A percentile compares a stretch with the other conserved stretches of the same genome.
Evolutionary conservation across 345 rosid genomes (phyloP).

Genomic region (Capsella bursapastoris): DNA sequence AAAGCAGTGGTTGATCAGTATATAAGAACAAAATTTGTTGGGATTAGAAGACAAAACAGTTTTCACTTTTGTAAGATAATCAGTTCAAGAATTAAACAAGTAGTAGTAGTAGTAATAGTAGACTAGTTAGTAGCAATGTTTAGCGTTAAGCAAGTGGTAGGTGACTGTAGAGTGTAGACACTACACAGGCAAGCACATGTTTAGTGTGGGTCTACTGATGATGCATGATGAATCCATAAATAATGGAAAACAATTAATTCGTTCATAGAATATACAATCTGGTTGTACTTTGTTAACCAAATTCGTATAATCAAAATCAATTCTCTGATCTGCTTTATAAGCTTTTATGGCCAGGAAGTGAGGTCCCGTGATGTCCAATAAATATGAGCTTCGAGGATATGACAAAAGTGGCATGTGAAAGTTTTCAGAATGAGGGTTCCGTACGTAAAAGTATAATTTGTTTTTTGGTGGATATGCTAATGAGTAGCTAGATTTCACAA

Average conservation of each 20-base stretch:
- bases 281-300: conserved; percentile 33
- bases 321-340: conserved; percentile 8
- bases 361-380: conserved; percentile 29
- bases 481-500: neutral
- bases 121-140: no score
- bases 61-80: neutral
- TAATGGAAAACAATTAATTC: conserved; percentile 3
- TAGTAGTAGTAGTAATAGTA: neutral
- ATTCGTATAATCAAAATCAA: conserved; percentile 36
- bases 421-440: conserved; percentile 1
- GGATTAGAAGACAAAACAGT: conserved; percentile 8
- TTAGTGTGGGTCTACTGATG: neutral
- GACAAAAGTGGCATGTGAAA: conserved; percentile 20
- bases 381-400: neutral
- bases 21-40: neutral
- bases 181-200: neutral
- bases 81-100: neutral
- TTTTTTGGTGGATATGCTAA: neutral
- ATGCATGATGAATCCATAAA: neutral
- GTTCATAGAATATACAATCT: conserved; percentile 25
- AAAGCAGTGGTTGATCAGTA: neutral
- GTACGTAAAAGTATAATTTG: conserved; percentile 1
- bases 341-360: conserved; percentile 10
- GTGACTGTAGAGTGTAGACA: neutral
- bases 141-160: neutral